phyloP scores from a whole-genome alignment of 1,284 basidiomycete species.

The Wallemia mellicola region DNA sequence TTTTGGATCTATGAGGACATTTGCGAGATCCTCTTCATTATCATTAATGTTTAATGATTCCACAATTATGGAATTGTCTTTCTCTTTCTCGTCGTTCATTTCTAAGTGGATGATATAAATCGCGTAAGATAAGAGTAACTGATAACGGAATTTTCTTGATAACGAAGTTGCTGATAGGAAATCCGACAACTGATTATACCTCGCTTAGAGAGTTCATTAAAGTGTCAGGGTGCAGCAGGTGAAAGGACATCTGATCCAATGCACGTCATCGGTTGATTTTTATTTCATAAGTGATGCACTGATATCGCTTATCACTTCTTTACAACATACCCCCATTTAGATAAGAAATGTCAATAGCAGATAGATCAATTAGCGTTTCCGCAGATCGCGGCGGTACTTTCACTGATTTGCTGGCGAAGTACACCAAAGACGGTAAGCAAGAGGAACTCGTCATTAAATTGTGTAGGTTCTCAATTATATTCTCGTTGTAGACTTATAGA shows the following conservation, averaged over 20 bases:
- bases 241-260: too few species aligned
- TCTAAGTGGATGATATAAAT: conserved; percentile 19
- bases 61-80: conserved; percentile 14
- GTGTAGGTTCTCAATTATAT: too few species aligned
- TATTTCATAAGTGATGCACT: too few species aligned
- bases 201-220: too few species aligned
- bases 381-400: conserved; percentile 41
- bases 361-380: conserved; percentile 27
- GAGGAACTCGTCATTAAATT: conserved; percentile 56
- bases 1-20: conserved; percentile 1
- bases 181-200: too few species aligned
- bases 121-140: not conserved
- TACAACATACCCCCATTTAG: not conserved
- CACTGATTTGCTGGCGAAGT: conserved; percentile 47
- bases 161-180: too few species aligned
- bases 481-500: not conserved
- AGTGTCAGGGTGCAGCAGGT: too few species aligned
- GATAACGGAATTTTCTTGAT: too few species aligned
- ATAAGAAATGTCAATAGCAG: conserved; percentile 17
- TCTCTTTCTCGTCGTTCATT: conserved; percentile 30
- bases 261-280: not conserved
- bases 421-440: conserved; percentile 24
- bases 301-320: not conserved
- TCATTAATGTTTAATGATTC: not conserved
- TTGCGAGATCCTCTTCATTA: not conserved